Conservation (phyloP, 2,329 filamentous ascomycete species). For the Colletotrichum sp. region DNA sequence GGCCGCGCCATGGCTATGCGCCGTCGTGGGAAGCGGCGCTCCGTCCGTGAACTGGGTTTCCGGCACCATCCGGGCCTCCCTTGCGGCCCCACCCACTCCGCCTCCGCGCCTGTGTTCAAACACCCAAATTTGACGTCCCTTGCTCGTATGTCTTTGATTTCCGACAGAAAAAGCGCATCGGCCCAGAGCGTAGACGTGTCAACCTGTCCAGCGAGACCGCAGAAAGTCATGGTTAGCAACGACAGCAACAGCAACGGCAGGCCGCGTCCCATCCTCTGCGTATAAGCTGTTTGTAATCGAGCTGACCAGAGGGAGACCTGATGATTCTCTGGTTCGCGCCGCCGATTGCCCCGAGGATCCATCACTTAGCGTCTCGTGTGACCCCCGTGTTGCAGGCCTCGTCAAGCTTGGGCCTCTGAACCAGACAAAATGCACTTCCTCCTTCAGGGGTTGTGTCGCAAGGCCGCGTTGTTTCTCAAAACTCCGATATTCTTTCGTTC, state of each 20-base stretch:
- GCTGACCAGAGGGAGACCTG: neutral
- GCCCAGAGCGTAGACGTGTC: neutral
- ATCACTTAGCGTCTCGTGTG: neutral
- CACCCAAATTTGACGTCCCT: constrained; percentile 3
- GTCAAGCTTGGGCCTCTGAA: neutral
- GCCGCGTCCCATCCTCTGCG: neutral
- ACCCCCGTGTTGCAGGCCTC: constrained; percentile 1
- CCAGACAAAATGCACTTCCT: neutral
- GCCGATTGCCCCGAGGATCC: neutral
- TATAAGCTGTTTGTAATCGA: neutral
- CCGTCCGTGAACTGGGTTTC: neutral
- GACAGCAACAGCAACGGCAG: neutral
- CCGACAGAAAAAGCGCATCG: neutral
- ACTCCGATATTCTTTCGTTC: neutral
- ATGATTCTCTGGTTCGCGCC: neutral
- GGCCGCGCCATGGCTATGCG: neutral
- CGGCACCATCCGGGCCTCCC: neutral
- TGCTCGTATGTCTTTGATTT: neutral
- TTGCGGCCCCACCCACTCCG: constrained; percentile 7
- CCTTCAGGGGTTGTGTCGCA: neutral
- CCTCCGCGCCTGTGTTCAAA: neutral
- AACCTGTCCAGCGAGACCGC: neutral
- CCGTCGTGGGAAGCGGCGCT: neutral
- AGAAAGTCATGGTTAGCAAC: neutral
- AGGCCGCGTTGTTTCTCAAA: neutral